Evolutionary conservation across 495 filamentous ascomycete genomes (phyloP).

Genomic region (Penicillium malachiteum): DNA sequence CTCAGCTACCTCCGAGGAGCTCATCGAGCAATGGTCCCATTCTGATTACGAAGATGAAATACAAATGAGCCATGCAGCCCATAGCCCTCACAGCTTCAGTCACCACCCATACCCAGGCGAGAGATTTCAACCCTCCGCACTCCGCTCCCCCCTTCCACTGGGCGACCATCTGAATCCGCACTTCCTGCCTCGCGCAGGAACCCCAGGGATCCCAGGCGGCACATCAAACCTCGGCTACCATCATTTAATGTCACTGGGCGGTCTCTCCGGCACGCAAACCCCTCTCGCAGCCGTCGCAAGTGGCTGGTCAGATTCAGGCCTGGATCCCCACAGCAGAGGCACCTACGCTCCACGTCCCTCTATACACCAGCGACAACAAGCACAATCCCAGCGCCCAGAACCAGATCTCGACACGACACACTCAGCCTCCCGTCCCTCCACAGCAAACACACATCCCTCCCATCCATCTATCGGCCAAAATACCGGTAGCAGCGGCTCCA

Average conservation of each 20-base stretch:
- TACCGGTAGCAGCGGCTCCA: conserved; percentile 27
- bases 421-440: conserved; percentile 45
- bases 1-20: conserved; percentile 44
- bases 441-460: conserved; percentile 37
- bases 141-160: conserved; percentile 43
- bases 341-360: conserved; percentile 12
- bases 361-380: conserved; percentile 9
- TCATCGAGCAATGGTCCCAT: conserved; percentile 32
- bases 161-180: conserved; percentile 59
- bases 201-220: conserved; percentile 78
- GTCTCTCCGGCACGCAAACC: conserved; percentile 78
- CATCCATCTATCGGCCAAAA: conserved; percentile 31
- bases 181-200: conserved; percentile 62
- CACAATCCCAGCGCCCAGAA: conserved; percentile 13
- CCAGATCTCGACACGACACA: conserved; percentile 35
- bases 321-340: conserved; percentile 17
- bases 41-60: conserved; percentile 39
- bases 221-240: conserved; percentile 91
- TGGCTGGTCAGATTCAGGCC: conserved; percentile 46
- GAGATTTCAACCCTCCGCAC: conserved; percentile 31
- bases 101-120: conserved; percentile 30
- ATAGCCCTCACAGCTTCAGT: conserved; percentile 21
- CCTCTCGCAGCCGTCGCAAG: conserved; percentile 75
- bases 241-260: conserved; percentile 73
- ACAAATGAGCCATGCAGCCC: conserved; percentile 22